Evolutionary conservation across 768 basidiomycete species (phyloP).

Genomic region (Suillus plorans): DNA sequence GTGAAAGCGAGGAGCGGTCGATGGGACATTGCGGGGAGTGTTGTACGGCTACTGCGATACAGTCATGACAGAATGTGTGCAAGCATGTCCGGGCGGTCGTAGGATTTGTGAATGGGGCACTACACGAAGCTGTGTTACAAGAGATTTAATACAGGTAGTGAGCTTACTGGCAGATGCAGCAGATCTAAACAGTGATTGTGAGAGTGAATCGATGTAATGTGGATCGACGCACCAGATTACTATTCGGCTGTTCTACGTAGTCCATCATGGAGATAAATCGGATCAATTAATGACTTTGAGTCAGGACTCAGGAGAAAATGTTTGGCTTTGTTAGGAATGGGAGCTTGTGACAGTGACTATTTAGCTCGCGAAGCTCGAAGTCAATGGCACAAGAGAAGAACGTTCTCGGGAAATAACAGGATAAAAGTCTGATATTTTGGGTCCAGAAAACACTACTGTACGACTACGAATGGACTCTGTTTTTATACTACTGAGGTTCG

Average conservation of each 20-base stretch:
- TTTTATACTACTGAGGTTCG: too few relatives aligned
- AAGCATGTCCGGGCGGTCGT: constrained; percentile 71
- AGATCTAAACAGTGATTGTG: neutral
- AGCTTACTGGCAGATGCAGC: neutral
- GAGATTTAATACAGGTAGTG: neutral
- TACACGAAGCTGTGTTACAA: constrained; percentile 24
- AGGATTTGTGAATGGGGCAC: constrained; percentile 75
- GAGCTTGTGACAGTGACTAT: too few relatives aligned
- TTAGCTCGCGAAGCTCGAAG: too few relatives aligned
- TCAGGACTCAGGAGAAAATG: neutral
- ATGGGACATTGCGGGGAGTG: constrained; percentile 83
- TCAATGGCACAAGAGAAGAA: too few relatives aligned
- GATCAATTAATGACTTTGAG: neutral
- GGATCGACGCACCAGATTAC: neutral
- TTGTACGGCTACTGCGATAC: constrained; percentile 67
- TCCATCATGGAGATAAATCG: neutral
- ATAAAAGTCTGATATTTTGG: too few relatives aligned
- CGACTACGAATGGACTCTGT: too few relatives aligned
- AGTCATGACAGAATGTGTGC: constrained; percentile 82
- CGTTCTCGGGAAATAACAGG: too few relatives aligned
- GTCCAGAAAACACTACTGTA: too few relatives aligned
- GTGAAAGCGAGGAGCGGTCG: constrained; percentile 66
- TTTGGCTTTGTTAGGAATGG: neutral
- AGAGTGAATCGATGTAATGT: neutral
- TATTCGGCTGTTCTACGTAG: neutral